These are phyloP conservation scores for Hyaloscypha hepaticicola DNA, from an alignment of 495 filamentous ascomycete genomes.

Conservation along the genomic window DNA sequence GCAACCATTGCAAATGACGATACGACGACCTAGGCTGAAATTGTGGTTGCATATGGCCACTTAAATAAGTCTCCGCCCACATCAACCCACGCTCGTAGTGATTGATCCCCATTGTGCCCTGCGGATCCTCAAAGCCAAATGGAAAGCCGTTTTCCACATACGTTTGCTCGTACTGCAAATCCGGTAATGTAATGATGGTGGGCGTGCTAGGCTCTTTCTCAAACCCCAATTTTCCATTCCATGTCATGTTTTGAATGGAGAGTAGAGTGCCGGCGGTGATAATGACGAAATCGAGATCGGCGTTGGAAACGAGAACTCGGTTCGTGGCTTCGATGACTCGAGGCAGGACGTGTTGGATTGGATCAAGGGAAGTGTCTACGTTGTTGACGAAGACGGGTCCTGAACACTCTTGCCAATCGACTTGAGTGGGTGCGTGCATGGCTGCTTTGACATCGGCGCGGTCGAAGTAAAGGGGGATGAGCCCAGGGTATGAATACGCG, in stretches of 20 bases:
- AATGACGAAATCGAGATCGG: conserved; percentile 60
- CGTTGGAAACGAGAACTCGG: conserved; percentile 58
- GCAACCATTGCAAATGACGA: conserved; percentile 57
- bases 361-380: conserved; percentile 37
- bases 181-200: conserved; percentile 36
- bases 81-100: conserved; percentile 37
- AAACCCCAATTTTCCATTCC: conserved; percentile 64
- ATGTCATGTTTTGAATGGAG: conserved; percentile 69
- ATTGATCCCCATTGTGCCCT: conserved; percentile 36
- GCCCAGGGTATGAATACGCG: conserved; percentile 42
- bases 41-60: conserved; percentile 57
- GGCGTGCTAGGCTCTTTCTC: conserved; percentile 40
- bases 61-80: conserved; percentile 47
- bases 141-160: conserved; percentile 34
- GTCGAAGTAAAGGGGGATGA: conserved; percentile 57
- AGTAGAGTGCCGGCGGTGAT: conserved; percentile 61
- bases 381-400: conserved; percentile 45
- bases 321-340: conserved; percentile 62
- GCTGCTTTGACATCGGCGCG: conserved; percentile 56
- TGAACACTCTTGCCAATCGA: conserved; percentile 47
- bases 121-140: conserved; percentile 30
- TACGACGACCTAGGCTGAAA: conserved; percentile 56
- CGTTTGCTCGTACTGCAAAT: conserved; percentile 34
- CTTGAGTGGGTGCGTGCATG: conserved; percentile 49
- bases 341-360: conserved; percentile 47